Evolutionary conservation across 306 rosid species (phyloP).

Genomic region (Pyrus communis): DNA sequence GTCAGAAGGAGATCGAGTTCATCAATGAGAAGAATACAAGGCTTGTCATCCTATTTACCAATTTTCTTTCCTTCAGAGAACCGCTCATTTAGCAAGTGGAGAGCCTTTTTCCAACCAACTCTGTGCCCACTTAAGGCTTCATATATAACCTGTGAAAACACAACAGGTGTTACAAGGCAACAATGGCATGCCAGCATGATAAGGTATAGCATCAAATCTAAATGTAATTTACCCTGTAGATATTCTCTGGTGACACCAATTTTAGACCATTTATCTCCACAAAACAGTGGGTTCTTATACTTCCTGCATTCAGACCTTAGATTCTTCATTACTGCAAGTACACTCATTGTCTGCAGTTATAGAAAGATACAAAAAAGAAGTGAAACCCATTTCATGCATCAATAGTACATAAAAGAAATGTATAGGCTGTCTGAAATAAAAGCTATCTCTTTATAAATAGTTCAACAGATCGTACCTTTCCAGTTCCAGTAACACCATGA

Average conservation of each 20-base stretch:
- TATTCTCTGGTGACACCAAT: constrained; percentile 83
- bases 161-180: constrained; percentile 6
- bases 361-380: not conserved
- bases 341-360: constrained; percentile 83
- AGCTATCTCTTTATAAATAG: not conserved
- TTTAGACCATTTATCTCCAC: constrained; percentile 95
- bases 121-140: constrained; percentile 87
- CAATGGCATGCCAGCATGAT: not conserved
- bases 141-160: constrained; percentile 64
- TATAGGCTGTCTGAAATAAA: not conserved
- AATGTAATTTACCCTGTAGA: constrained; percentile 49
- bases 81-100: constrained; percentile 65
- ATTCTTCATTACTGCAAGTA: constrained; percentile 66
- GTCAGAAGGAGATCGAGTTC: constrained; percentile 97
- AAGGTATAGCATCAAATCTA: constrained; percentile 8
- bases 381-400: constrained; percentile 1
- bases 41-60: constrained; percentile 57
- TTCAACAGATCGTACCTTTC: constrained; percentile 49
- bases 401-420: not conserved
- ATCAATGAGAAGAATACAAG: constrained; percentile 92
- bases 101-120: constrained; percentile 90
- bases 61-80: constrained; percentile 67
- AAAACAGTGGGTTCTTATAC: constrained; percentile 65
- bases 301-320: constrained; percentile 77
- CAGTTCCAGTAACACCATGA: constrained; percentile 99